Percentiles rank a stretch among this genome's conserved stretches.
Conservation (phyloP, 2,329 filamentous ascomycete genomes). For the Cladophialophora immunda region DNA sequence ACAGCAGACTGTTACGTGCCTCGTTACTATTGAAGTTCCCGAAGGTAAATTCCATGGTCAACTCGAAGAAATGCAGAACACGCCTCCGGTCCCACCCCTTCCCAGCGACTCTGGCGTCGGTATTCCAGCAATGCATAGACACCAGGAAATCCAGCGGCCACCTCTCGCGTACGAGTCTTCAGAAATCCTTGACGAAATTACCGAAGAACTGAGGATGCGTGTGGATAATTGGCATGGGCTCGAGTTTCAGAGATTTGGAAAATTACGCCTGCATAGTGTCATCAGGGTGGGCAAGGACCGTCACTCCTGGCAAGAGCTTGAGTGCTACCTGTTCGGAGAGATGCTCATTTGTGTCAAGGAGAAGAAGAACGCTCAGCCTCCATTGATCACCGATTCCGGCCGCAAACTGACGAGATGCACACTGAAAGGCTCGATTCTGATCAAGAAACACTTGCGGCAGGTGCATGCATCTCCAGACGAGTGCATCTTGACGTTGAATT, state of each 20-base stretch:
- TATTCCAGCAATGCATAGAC: constrained; percentile 47
- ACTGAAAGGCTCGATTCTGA: constrained; percentile 95
- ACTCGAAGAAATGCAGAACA: constrained; percentile 74
- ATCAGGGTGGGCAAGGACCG: constrained; percentile 96
- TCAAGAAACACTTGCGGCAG: constrained; percentile 96
- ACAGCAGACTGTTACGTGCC: constrained; percentile 92
- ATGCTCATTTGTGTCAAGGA: constrained; percentile 99
- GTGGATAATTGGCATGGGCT: constrained; percentile 99
- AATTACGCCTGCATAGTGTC: constrained; percentile 85
- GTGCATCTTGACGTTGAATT: constrained; percentile 83
- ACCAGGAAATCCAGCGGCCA: constrained; percentile 42
- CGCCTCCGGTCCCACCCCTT: constrained; percentile 60
- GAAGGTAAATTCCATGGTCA: constrained; percentile 91
- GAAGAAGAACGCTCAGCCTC: constrained; percentile 75
- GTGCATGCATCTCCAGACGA: constrained; percentile 79
- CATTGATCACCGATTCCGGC: constrained; percentile 70
- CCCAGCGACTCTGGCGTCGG: constrained; percentile 58
- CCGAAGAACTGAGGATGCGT: constrained; percentile 81
- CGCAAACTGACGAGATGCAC: constrained; percentile 80
- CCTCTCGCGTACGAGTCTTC: constrained; percentile 69
- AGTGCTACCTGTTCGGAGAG: constrained; percentile 96
- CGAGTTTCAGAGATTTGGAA: constrained; percentile 86
- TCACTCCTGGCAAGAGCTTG: constrained; percentile 94
- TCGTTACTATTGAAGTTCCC: constrained; percentile 92
- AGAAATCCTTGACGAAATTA: constrained; percentile 82